phyloP scores from a whole-genome alignment of 2,329 filamentous ascomycete species.

The Cladosporium colombiae region DNA sequence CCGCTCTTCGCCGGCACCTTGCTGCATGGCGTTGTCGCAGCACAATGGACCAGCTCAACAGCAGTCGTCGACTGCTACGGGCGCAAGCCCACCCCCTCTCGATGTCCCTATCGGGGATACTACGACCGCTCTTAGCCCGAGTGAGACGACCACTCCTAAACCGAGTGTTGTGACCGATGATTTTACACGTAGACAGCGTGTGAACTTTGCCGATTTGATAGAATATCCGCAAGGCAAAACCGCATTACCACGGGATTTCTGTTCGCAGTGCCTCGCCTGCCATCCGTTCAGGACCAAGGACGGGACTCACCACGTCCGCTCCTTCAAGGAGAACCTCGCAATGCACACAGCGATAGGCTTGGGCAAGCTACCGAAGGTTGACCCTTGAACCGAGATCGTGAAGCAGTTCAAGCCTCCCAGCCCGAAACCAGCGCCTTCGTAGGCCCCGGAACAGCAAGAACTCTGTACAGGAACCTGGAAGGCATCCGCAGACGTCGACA shows the following conservation, averaged over 20 bases:
- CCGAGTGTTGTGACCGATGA: background rate
- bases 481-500: background rate
- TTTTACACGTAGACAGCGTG: background rate
- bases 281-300: background rate
- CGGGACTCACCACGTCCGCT: background rate
- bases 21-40: background rate
- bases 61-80: background rate
- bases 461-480: background rate
- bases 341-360: background rate
- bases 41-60: background rate
- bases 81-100: background rate
- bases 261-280: background rate
- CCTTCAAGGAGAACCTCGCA: background rate
- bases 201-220: background rate
- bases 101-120: background rate
- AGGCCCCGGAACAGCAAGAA: background rate
- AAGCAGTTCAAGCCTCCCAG: background rate
- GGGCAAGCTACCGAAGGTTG: background rate
- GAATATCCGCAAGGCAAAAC: background rate
- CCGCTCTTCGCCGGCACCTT: background rate
- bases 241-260: background rate
- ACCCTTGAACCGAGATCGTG: background rate
- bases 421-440: background rate
- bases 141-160: background rate
- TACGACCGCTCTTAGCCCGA: background rate